Base-by-base conservation (phyloP, 129 eudicot genomes). In the Helianthus tuberosus region DNA sequence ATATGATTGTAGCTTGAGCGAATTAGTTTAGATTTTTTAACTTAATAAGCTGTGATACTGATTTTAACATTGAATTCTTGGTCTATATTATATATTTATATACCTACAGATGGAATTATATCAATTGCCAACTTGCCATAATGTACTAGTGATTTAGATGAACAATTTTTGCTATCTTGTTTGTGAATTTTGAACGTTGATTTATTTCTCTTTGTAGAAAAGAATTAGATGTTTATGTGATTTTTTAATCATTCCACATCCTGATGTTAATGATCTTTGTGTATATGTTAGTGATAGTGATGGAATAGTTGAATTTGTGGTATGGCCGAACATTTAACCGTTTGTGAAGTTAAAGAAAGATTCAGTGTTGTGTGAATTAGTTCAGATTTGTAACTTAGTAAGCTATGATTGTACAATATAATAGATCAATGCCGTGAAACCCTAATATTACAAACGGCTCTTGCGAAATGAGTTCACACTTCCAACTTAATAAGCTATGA, bases 1-100 rank as follows among this genome's bases (percentile, higher is more conserved):
- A 23, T 58, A 8, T 48, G 60, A 57, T 58, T 76, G 32, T 59
- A 47, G 58, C 60, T 76, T 46, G 14, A 64, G 51, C 58, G 74
- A 32, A 32, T 32, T 32, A 32, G 4, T 32, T 32, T 32, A 32
- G 36, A 32, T 32, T 20, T 20, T 48, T 36, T 5, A 8, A 16
- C 29, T 58, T 68, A 11, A 7, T 44, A 6, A 76, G 80, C 41
- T 53, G 2, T 23, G 4, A 39, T 53, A 29, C 36, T 6, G 15
- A 53, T 11, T 52, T 75, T 1, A 39, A 13, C 35, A 11, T 53
- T 65, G 25, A 41, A 75, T 54, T 65, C 47, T 27, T 67, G 80
- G 39, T 66, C 12, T 68, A 11, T 20, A 20, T 43, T 2, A 6
- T 43, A 43, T 43, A 11, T 32, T 2, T 32, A 59, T 12, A 59